These are phyloP conservation scores for Entelexis paramagnoliae DNA, from an alignment of 1,139 yeast genomes.

Conservation along the genomic window DNA sequence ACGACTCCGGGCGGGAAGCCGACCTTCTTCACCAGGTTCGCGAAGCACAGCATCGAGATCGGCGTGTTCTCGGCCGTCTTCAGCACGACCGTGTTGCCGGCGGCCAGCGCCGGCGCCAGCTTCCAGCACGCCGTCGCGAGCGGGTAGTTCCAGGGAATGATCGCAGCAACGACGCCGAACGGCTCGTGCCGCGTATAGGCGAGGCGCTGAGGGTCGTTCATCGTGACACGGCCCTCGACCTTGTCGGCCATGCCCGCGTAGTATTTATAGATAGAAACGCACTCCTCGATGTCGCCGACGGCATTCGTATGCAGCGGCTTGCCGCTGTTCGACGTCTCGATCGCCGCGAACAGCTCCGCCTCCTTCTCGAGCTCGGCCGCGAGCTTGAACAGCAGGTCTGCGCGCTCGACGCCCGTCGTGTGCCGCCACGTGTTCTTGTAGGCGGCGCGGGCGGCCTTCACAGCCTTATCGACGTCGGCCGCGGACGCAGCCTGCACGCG, in stretches of 20 bases:
- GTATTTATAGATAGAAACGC: constrained; percentile 53
- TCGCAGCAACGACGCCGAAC: constrained; percentile 68
- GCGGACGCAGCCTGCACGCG: constrained; percentile 56
- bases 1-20: constrained; percentile 75
- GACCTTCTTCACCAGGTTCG: constrained; percentile 52
- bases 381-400: constrained; percentile 41
- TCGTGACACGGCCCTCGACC: constrained; percentile 58
- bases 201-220: constrained; percentile 48
- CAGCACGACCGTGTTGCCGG: constrained; percentile 69
- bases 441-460: constrained; percentile 58
- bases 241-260: constrained; percentile 87
- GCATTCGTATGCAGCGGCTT: constrained; percentile 47
- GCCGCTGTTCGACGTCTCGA: constrained; percentile 59
- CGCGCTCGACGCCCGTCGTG: constrained; percentile 41
- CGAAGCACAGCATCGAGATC: constrained; percentile 57
- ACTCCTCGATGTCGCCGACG: constrained; percentile 50
- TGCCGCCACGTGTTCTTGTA: constrained; percentile 44
- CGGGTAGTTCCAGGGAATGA: constrained; percentile 84
- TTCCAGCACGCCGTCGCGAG: constrained; percentile 76
- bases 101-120: constrained; percentile 70
- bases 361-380: constrained; percentile 45
- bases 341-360: constrained; percentile 41
- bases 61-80: constrained; percentile 80
- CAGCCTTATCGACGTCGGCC: constrained; percentile 69
- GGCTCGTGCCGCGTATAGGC: constrained; percentile 80